Evolutionary conservation across 805 yeast genomes (phyloP).

Genomic region (Ogataea nitratoaversa): DNA sequence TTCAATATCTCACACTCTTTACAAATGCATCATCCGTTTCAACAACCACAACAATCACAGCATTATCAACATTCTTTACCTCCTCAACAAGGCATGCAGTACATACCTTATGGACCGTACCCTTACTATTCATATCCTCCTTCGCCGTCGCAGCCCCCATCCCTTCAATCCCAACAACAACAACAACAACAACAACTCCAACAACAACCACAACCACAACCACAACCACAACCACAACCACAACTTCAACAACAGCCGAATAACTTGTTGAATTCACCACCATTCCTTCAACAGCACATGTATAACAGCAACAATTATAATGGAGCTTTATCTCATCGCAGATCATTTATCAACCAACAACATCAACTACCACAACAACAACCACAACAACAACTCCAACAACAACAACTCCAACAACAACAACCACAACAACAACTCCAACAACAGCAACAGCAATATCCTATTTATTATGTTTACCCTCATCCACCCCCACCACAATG

Average conservation of each 20-base stretch:
- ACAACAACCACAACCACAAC: not conserved
- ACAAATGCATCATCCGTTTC: constrained; percentile 2
- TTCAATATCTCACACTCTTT: too few species aligned
- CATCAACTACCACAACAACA: constrained; percentile 1
- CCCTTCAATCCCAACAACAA: not conserved
- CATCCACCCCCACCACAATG: not conserved
- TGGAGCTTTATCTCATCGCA: too few species aligned
- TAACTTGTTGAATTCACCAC: too few species aligned
- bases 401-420: constrained; percentile 1
- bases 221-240: too few species aligned
- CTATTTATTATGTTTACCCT: not conserved
- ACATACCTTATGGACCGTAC: constrained; percentile 18
- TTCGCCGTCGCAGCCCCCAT: constrained; percentile 1
- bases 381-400: constrained; percentile 3
- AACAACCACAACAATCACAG: constrained; percentile 6
- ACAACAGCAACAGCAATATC: not conserved
- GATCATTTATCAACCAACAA: not conserved
- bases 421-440: constrained; percentile 2
- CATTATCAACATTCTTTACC: constrained; percentile 10
- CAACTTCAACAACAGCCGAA: too few species aligned
- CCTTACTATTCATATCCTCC: constrained; percentile 18
- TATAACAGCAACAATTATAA: too few species aligned
- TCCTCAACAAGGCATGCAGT: constrained; percentile 8
- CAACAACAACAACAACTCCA: not conserved
- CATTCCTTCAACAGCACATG: too few species aligned